Evolutionary conservation across 2,329 filamentous ascomycete species (phyloP).

Genomic region (Aplosporella prunicola): DNA sequence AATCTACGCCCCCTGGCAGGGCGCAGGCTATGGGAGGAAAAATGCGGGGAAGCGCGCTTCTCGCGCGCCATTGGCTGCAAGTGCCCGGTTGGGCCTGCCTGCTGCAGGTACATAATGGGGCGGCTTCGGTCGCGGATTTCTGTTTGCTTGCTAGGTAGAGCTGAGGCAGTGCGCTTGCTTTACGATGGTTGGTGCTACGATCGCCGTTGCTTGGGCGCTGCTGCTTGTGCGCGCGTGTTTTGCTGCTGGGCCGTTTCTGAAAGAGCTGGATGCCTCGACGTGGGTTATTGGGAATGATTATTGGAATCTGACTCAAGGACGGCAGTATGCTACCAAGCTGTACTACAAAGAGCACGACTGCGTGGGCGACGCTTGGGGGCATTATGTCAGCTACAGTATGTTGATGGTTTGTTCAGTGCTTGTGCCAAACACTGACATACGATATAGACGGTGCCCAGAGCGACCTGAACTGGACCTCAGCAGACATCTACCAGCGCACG

Average conservation of each 20-base stretch:
- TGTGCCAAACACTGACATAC: not conserved
- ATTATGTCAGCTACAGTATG: constrained; percentile 39
- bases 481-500: constrained; percentile 23
- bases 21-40: too few species aligned
- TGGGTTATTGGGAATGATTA: constrained; percentile 33
- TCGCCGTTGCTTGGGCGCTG: too few species aligned
- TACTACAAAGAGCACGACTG: constrained; percentile 34
- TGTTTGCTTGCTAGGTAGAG: too few species aligned
- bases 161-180: too few species aligned
- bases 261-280: constrained; percentile 23
- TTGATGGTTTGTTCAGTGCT: not conserved
- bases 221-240: too few species aligned
- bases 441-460: constrained; percentile 36
- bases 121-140: too few species aligned
- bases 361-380: constrained; percentile 32
- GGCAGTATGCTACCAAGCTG: constrained; percentile 31
- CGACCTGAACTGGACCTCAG: constrained; percentile 41
- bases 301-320: constrained; percentile 34
- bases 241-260: constrained; percentile 26
- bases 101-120: too few species aligned
- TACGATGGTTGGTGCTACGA: too few species aligned
- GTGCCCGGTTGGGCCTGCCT: too few species aligned
- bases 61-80: too few species aligned
- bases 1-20: too few species aligned
- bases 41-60: too few species aligned